Percentiles rank a stretch among this genome's conserved stretches.
Conservation (phyloP, 2,329 filamentous ascomycete genomes). For the Colletotrichum gigasporum region DNA sequence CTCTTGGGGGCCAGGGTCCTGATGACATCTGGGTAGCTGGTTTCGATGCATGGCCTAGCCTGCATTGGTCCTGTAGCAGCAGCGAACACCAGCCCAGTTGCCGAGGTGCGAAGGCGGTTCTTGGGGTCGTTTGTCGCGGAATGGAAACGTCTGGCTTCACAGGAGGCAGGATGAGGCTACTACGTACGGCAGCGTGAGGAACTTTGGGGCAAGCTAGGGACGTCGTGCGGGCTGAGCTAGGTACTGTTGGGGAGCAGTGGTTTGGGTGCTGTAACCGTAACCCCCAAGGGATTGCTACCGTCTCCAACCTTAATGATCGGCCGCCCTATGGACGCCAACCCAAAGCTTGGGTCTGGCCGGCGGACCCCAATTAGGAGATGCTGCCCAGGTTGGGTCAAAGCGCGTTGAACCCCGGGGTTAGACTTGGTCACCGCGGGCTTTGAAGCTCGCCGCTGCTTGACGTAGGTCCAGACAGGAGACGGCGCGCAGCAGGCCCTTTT, state of each 20-base stretch:
- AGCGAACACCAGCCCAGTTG: no score
- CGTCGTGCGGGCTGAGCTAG: constrained; percentile 23
- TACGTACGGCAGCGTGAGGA: not conserved
- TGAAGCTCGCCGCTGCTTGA: not conserved
- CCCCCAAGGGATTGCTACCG: not conserved
- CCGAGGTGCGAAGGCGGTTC: no score
- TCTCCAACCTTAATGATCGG: not conserved
- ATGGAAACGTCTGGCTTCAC: not conserved
- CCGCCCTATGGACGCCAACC: not conserved
- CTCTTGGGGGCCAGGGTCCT: not conserved
- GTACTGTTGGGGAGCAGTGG: constrained; percentile 1
- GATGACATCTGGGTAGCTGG: not conserved
- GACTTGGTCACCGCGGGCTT: not conserved
- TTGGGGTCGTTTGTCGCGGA: no score
- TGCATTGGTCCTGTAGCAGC: no score
- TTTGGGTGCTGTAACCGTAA: not conserved
- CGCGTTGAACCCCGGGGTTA: not conserved
- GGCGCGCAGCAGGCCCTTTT: not conserved
- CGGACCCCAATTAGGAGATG: constrained; percentile 5
- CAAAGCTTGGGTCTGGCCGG: constrained; percentile 10
- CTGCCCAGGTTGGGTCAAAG: not conserved
- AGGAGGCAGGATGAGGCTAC: no score
- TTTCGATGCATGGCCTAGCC: no score
- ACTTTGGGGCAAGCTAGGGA: constrained; percentile 24
- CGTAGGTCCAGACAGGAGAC: no score